Evolutionary conservation across 345 rosid genomes (phyloP).

Genomic region (Garcia nutans): DNA sequence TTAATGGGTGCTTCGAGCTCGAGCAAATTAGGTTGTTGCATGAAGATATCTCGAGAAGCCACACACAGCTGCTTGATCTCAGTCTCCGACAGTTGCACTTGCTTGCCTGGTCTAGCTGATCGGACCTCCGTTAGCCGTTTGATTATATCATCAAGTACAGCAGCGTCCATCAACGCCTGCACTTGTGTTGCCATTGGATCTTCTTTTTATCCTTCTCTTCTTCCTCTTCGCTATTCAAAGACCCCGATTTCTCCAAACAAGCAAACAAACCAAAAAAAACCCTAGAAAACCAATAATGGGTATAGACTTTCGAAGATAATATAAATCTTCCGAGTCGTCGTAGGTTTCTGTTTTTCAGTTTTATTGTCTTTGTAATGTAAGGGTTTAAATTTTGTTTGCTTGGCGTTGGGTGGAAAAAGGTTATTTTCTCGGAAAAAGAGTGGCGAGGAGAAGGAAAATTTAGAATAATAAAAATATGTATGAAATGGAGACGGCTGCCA

Average conservation of each 20-base stretch:
- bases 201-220: not conserved
- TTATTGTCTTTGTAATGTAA: not conserved
- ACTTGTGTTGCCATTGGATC: slow-evolving; percentile 58
- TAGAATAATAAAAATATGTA: not conserved
- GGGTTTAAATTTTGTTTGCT: not conserved
- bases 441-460: not conserved
- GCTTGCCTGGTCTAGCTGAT: slow-evolving; percentile 83
- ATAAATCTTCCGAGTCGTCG: not conserved
- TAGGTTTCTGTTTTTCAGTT: not conserved
- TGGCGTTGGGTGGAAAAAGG: not conserved
- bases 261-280: slow-evolving; percentile 11
- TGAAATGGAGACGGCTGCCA: slow-evolving; percentile 14
- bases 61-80: slow-evolving; percentile 92
- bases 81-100: slow-evolving; percentile 82
- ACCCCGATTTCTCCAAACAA: slow-evolving; percentile 10
- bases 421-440: slow-evolving; percentile 4
- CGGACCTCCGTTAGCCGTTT: slow-evolving; percentile 83
- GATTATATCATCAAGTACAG: slow-evolving; percentile 75
- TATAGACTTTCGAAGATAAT: not conserved
- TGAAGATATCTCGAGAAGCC: slow-evolving; percentile 72
- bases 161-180: slow-evolving; percentile 55
- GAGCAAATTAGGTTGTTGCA: slow-evolving; percentile 81
- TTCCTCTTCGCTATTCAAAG: slow-evolving; percentile 14
- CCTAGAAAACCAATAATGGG: slow-evolving; percentile 12
- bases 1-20: slow-evolving; percentile 98